Percentiles rank a stretch among this genome's conserved stretches.
Evolutionary conservation across 2,329 filamentous ascomycete genomes (phyloP).

Genomic region (Phyllosticta capitalensis): DNA sequence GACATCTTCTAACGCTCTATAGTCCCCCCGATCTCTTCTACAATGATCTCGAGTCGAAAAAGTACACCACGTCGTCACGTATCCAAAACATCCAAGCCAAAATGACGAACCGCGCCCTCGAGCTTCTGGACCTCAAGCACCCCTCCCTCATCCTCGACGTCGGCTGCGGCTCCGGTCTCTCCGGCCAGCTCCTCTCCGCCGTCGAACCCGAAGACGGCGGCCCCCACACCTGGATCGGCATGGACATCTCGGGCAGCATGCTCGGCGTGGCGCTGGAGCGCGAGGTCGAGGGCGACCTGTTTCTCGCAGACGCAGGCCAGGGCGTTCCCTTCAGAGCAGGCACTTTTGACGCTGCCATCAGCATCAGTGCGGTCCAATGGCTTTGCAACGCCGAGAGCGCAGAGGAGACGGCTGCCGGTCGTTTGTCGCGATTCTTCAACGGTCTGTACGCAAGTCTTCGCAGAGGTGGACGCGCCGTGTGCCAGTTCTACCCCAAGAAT

Average conservation of each 20-base stretch:
- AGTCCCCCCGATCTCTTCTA: constrained; percentile 96
- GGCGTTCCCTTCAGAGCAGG: constrained; percentile 89
- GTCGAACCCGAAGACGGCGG: constrained; percentile 61
- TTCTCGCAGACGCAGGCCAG: constrained; percentile 91
- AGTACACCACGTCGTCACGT: constrained; percentile 93
- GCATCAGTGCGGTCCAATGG: constrained; percentile 96
- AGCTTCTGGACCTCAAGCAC: constrained; percentile 69
- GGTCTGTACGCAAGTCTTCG: constrained; percentile 77
- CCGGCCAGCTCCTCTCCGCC: constrained; percentile 83
- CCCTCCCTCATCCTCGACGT: constrained; percentile 90
- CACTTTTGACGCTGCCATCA: constrained; percentile 88
- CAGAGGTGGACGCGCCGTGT: constrained; percentile 80
- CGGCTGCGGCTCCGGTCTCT: constrained; percentile 92
- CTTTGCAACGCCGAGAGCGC: constrained; percentile 89
- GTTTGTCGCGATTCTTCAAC: constrained; percentile 82
- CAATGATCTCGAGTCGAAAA: constrained; percentile 87
- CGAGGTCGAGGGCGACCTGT: constrained; percentile 86
- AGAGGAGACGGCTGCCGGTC: constrained; percentile 69
- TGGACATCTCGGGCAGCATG: constrained; percentile 95
- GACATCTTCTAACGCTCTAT: constrained; percentile 15
- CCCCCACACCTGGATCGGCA: constrained; percentile 91
- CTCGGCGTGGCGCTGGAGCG: constrained; percentile 86
- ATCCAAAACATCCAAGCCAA: constrained; percentile 91
- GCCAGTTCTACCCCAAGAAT: constrained; percentile 98
- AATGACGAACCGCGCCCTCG: constrained; percentile 89